Evolutionary conservation across 495 filamentous ascomycete genomes (phyloP), one percentile per base, ranked within the genome.

Genomic region (Glarea lozoyensis): DNA sequence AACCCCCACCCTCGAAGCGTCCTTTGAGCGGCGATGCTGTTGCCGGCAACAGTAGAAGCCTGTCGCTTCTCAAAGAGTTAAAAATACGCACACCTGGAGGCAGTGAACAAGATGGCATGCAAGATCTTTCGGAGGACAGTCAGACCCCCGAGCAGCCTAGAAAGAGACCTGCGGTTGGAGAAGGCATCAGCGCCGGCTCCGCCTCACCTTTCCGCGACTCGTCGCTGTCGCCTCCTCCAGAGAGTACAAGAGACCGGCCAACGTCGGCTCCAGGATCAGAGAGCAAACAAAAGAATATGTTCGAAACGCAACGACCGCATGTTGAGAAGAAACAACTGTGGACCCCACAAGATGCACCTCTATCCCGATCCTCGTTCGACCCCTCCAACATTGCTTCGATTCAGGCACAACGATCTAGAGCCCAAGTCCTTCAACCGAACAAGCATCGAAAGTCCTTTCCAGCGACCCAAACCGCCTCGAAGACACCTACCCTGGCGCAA

Each of bases 151-250:
- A 41, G 7, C 38, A 29, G 12, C 38, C 38, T 31, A 22, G 38
- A 7, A 41, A 41, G 23, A 27, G 38, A 12, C 11, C 21, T 2
- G 38, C 38, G 2, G 17, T 15, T 1, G 38, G 23, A 12, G 34
- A 37, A 5, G 34, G 34, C 4, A 37, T 37, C 34, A 15, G 11
- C 13, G 38, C 23, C 19, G 38, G 38, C 21, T 41, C 38, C 9
- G 38, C 38, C 17, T 41, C 38, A 12, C 37, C 37, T 12, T 41
- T 41, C 23, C 23, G 38, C 7, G 38, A 41, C 23, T 16, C 23
- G 20, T 20, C 16, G 13, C 11, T 12, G 2, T 12, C 38, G 12
- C n/a, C 21, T 22, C 20, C 38, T 41, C 38, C 13, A 29, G 12
- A n/a, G 7, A n/a, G 6, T 20, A 21, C n/a, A 37, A 41, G 31